These are phyloP conservation scores for Ilex aquifolium DNA, from an alignment of 257 asterid genomes.

Conservation along the genomic window DNA sequence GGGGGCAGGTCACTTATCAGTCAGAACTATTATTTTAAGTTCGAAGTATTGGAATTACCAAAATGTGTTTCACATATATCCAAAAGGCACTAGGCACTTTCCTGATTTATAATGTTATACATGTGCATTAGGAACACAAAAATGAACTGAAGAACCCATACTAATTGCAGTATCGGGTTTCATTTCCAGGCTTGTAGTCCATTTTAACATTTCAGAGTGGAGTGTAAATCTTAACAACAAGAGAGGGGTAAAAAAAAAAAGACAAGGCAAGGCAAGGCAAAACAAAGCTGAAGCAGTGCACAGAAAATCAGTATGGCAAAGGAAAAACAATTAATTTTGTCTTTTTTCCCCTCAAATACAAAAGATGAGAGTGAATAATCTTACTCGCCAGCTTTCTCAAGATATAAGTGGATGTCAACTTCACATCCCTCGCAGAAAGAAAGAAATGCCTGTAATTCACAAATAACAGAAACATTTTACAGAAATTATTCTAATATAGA, in stretches of 20 bases:
- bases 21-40: too few relatives aligned
- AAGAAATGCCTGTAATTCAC: conserved; percentile 76
- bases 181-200: background rate
- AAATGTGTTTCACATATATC: too few relatives aligned
- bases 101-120: too few relatives aligned
- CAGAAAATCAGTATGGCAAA: conserved; percentile 1
- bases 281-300: background rate
- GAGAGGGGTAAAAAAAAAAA: background rate
- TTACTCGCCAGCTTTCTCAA: conserved; percentile 98
- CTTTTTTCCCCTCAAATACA: too few relatives aligned
- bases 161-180: background rate
- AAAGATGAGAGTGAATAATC: conserved; percentile 23
- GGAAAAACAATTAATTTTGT: conserved; percentile 6
- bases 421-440: conserved; percentile 95
- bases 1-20: too few relatives aligned
- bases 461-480: conserved; percentile 3
- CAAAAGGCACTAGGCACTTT: too few relatives aligned
- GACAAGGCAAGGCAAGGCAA: background rate
- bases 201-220: background rate
- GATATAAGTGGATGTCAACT: conserved; percentile 78
- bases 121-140: too few relatives aligned
- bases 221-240: background rate
- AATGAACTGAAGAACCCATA: too few relatives aligned
- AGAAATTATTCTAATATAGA: background rate
- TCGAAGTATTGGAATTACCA: too few relatives aligned